Evolutionary conservation across 768 basidiomycete species (phyloP), one percentile per base, ranked within the genome.

Genomic region (Kwoniella pini): DNA sequence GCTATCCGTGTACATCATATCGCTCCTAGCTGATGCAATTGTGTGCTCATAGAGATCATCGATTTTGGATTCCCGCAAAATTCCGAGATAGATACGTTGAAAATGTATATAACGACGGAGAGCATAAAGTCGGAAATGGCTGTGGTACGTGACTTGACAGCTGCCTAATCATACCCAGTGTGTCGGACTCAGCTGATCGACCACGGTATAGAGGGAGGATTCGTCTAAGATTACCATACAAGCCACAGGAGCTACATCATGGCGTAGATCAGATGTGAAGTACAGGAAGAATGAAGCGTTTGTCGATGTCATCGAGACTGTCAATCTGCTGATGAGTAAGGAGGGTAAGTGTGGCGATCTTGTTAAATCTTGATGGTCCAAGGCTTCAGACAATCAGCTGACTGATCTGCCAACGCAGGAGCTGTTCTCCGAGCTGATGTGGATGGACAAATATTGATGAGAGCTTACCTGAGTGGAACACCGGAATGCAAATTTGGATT

Each of bases 251-350:
- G 88, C 90, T 27, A 97, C 90, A 30, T 95, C 88, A 77, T 99
- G 96, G 96, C 82, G 96, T 40, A 83, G 94, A 58, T 88, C 86
- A 15, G 96, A 97, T 74, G 94, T 98, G 72, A 95, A 94, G 78
- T 98, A 99, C 80, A 89, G 96, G 82, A 99, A 98, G 84, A 99
- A 99, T 67, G 96, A 99, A 74, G 96, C 96, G 0, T 99, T 98
- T 68, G 95, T 99, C n/a, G 96, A 99, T 75, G 96, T 99, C 9
- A 90, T 99, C 43, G 96, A 99, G 81, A 90, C 85, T 1, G 90
- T 99, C 63, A 98, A 99, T 73, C 78, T 98, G 55, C 88, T 91
- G 69, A 96, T 98, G 94, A 95, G 91, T 76, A 89, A 93, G 1
- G 97, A 95, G 81, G 94, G 93, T 89, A 62, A 48, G 82, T 74